Evolutionary conservation across 2,329 filamentous ascomycete species (phyloP).

Genomic region (Xylariaceae sp.): DNA sequence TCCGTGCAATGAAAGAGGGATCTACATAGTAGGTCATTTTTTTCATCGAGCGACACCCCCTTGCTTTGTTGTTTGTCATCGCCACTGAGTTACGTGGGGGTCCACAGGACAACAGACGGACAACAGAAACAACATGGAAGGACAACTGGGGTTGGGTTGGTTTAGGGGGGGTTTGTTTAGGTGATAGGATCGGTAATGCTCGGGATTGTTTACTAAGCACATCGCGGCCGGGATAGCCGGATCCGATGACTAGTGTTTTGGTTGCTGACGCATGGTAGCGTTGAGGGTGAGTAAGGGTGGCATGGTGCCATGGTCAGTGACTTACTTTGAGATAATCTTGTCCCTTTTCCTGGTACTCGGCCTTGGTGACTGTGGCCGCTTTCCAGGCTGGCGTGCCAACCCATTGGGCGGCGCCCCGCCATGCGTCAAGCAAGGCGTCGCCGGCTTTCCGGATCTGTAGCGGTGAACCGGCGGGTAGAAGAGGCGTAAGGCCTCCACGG

Average conservation of each 20-base stretch:
- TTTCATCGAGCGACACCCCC: too few relatives aligned
- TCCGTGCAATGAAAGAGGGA: too few relatives aligned
- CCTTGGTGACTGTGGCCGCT: slow-evolving; percentile 63
- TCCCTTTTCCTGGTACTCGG: slow-evolving; percentile 89
- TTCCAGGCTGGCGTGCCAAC: slow-evolving; percentile 57
- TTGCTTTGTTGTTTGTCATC: too few relatives aligned
- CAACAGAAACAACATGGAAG: too few relatives aligned
- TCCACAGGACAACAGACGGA: too few relatives aligned
- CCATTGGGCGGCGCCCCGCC: slow-evolving; percentile 90
- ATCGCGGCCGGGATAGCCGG: slow-evolving; percentile 9
- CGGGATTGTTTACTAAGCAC: slow-evolving; percentile 13
- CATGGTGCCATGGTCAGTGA: slow-evolving; percentile 3
- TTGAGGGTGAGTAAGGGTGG: slow-evolving; percentile 1
- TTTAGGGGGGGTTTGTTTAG: neutral
- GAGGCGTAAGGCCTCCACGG: slow-evolving; percentile 62
- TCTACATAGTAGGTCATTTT: too few relatives aligned
- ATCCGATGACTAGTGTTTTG: neutral
- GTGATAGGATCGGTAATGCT: neutral
- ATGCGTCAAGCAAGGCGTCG: slow-evolving; percentile 80
- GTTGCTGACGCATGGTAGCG: slow-evolving; percentile 16
- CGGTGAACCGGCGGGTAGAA: slow-evolving; percentile 63
- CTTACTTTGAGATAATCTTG: slow-evolving; percentile 84
- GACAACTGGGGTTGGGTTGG: neutral
- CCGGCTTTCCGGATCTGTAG: slow-evolving; percentile 67
- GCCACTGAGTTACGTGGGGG: too few relatives aligned